Evolutionary conservation across 768 basidiomycete genomes (phyloP).

Genomic region (Kwoniella heveanensis): DNA sequence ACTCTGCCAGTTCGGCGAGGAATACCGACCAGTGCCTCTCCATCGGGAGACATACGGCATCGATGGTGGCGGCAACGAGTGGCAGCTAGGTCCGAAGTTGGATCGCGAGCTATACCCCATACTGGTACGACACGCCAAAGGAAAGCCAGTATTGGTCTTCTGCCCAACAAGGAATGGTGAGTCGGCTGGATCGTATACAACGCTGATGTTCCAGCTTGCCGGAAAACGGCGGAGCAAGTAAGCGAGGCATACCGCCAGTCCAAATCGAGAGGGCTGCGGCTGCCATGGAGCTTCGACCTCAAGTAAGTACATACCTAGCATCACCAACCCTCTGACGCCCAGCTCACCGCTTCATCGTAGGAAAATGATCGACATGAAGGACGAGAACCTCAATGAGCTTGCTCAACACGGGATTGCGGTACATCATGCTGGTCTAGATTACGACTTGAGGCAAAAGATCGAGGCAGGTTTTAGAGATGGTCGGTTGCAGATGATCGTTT

Average conservation of each 20-base stretch:
- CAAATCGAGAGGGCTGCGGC: conserved; percentile 54
- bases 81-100: conserved; percentile 69
- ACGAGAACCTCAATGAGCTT: conserved; percentile 70
- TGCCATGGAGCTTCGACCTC: conserved; percentile 24
- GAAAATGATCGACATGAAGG: conserved; percentile 64
- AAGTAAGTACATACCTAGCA: conserved; percentile 14
- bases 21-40: conserved; percentile 83
- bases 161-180: conserved; percentile 83
- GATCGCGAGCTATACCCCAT: conserved; percentile 72
- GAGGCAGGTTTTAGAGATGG: conserved; percentile 75
- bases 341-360: conserved; percentile 55
- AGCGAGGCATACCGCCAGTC: conserved; percentile 69
- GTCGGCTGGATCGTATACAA: background rate
- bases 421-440: conserved; percentile 83
- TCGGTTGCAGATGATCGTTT: conserved; percentile 68
- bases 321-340: background rate
- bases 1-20: conserved; percentile 77
- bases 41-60: conserved; percentile 73
- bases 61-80: conserved; percentile 69
- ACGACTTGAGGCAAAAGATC: conserved; percentile 70
- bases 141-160: conserved; percentile 87
- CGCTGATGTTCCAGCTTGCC: conserved; percentile 25
- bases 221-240: conserved; percentile 71
- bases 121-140: conserved; percentile 71
- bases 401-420: conserved; percentile 77